These are phyloP conservation scores for Pythium graminicola DNA, from an alignment of 352 stramenopile genomes.

Conservation along the genomic window DNA sequence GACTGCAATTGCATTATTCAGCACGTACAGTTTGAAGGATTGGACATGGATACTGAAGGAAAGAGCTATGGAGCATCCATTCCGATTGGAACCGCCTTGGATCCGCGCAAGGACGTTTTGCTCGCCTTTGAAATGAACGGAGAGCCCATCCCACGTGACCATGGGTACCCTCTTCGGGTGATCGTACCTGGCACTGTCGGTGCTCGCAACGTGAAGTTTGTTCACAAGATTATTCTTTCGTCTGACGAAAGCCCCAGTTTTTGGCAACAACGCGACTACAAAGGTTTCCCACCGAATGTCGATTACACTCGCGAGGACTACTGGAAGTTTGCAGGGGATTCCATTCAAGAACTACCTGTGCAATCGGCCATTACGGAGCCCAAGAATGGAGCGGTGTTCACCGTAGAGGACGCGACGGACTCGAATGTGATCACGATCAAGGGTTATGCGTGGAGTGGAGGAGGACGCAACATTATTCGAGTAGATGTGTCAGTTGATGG, in stretches of 20 bases:
- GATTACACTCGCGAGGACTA: conserved; percentile 83
- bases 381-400: conserved; percentile 40
- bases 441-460: conserved; percentile 93
- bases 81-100: conserved; percentile 91
- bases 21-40: conserved; percentile 81
- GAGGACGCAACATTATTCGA: conserved; percentile 92
- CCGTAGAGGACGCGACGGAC: conserved; percentile 49
- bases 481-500: conserved; percentile 95
- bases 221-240: conserved; percentile 87
- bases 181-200: conserved; percentile 95
- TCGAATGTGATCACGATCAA: conserved; percentile 84
- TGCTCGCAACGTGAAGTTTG: conserved; percentile 96
- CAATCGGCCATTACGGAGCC: conserved; percentile 88
- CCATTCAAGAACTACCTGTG: conserved; percentile 90
- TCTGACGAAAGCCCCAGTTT: conserved; percentile 82
- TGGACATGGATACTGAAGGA: conserved; percentile 78
- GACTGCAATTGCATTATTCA: conserved; percentile 68
- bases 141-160: conserved; percentile 88
- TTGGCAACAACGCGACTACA: conserved; percentile 93
- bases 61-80: conserved; percentile 87
- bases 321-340: conserved; percentile 78
- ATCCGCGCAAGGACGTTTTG: conserved; percentile 93
- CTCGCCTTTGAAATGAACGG: conserved; percentile 99
- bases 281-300: conserved; percentile 79
- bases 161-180: conserved; percentile 94